These are phyloP conservation scores for Melastoma candidum DNA, from an alignment of 441 rosid species.

Conservation along the genomic window DNA sequence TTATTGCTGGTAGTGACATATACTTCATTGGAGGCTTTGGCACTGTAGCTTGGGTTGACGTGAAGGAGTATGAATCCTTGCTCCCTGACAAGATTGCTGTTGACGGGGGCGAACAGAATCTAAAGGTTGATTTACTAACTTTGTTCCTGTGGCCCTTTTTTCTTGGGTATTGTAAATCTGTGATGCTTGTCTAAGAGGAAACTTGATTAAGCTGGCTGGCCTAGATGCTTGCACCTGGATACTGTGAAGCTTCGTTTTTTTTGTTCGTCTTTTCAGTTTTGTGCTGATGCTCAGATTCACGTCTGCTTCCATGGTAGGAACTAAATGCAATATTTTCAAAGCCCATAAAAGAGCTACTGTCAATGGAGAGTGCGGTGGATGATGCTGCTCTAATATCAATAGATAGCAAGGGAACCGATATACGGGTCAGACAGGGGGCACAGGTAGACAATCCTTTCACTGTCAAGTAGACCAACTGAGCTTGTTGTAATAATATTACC, in stretches of 20 bases:
- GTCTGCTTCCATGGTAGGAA: conserved; percentile 35
- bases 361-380: conserved; percentile 57
- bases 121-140: conserved; percentile 41
- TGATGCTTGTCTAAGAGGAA: no score
- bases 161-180: no score
- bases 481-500: neutral
- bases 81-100: conserved; percentile 92
- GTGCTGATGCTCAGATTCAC: conserved; percentile 3
- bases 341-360: conserved; percentile 60
- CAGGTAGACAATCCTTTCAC: conserved; percentile 36
- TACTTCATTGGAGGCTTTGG: conserved; percentile 99
- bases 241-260: no score
- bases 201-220: no score
- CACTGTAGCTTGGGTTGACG: conserved; percentile 97
- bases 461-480: neutral
- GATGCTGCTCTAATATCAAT: conserved; percentile 94
- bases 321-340: conserved; percentile 74
- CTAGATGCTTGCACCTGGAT: no score
- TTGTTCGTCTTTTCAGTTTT: no score
- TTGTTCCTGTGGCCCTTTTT: no score
- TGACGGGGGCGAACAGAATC: conserved; percentile 83
- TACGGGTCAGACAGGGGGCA: conserved; percentile 88
- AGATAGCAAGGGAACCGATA: conserved; percentile 89
- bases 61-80: conserved; percentile 71
- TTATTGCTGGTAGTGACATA: conserved; percentile 49